phyloP scores from a whole-genome alignment of 768 basidiomycete species.

The Lepiota brunneoincarnata region DNA sequence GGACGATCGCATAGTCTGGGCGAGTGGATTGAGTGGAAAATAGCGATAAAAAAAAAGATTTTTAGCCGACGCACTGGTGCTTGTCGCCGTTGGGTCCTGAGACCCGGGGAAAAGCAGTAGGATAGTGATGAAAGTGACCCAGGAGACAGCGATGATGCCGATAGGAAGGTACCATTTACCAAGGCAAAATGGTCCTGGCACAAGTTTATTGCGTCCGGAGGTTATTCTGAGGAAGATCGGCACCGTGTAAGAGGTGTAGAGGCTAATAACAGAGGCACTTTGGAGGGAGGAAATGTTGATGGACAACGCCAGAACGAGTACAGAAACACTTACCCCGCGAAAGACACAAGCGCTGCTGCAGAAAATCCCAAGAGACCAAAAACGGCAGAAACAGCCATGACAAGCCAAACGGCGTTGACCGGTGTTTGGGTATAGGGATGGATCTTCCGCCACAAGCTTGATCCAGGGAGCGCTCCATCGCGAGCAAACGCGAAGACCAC shows the following conservation, averaged over 20 bases:
- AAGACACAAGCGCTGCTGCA: constrained; percentile 53
- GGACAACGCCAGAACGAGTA: no score
- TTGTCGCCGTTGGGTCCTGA: no score
- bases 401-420: constrained; percentile 75
- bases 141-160: constrained; percentile 44
- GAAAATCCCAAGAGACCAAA: constrained; percentile 70
- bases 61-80: no score
- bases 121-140: no score
- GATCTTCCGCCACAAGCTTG: constrained; percentile 65
- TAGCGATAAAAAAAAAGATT: no score
- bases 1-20: no score
- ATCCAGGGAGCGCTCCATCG: constrained; percentile 73
- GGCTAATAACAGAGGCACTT: constrained; percentile 57
- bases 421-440: constrained; percentile 62
- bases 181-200: constrained; percentile 59
- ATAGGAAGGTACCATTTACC: constrained; percentile 60
- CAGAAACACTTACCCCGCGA: no score
- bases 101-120: no score
- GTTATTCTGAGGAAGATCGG: constrained; percentile 74
- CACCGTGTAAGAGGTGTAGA: constrained; percentile 65
- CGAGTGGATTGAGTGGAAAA: no score
- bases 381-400: constrained; percentile 52
- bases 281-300: no score
- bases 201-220: constrained; percentile 55
- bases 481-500: constrained; percentile 75